Evolutionary conservation across 345 rosid species (phyloP).

Genomic region (Ailanthus altissimus): DNA sequence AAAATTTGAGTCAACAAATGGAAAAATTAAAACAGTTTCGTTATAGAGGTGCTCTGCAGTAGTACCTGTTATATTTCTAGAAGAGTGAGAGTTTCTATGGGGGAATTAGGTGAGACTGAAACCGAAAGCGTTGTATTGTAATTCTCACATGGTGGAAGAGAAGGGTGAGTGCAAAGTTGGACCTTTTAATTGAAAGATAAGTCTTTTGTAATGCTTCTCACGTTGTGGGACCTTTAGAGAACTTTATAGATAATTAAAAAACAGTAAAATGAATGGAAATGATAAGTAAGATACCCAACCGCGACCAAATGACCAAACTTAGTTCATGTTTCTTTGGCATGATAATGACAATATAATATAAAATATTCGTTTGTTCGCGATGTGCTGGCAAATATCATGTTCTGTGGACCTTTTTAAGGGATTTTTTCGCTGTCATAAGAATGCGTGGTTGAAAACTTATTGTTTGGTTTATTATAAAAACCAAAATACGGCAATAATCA

Average conservation of each 20-base stretch:
- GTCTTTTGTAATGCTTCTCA: not conserved
- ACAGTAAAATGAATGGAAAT: not conserved
- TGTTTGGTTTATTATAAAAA: too few relatives aligned
- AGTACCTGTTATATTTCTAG: too few relatives aligned
- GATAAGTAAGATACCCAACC: not conserved
- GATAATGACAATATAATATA: not conserved
- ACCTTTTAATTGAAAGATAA: not conserved
- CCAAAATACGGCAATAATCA: too few relatives aligned
- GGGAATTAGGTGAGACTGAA: not conserved
- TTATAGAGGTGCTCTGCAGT: too few relatives aligned
- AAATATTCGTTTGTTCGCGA: too few relatives aligned
- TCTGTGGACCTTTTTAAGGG: too few relatives aligned
- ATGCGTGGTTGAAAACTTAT: too few relatives aligned
- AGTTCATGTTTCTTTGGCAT: not conserved
- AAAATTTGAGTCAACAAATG: too few relatives aligned
- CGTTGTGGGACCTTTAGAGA: constrained; percentile 8
- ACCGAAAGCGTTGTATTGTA: not conserved
- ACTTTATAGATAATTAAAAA: too few relatives aligned
- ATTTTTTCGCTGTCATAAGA: too few relatives aligned
- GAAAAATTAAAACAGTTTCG: too few relatives aligned
- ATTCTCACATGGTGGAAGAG: not conserved
- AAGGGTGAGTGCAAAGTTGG: not conserved
- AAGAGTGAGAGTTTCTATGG: too few relatives aligned
- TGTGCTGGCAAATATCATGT: not conserved
- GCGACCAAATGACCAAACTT: not conserved